Evolutionary conservation across 73 alveolate species (phyloP), one percentile per base, ranked within the genome.

Genomic region (Tetrahymena borealis): DNA sequence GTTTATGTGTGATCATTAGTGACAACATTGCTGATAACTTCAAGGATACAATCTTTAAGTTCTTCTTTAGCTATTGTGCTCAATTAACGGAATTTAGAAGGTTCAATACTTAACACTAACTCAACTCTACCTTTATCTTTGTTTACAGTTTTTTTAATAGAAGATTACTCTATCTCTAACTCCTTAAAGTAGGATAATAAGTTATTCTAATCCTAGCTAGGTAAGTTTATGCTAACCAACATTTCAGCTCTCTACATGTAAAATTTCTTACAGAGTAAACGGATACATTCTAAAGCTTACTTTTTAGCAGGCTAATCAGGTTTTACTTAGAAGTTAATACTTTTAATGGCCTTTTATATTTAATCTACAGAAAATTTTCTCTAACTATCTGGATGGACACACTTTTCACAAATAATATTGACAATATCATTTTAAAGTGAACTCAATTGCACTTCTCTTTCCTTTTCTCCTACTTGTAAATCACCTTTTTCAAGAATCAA

Each of bases 401-500:
- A 96, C 91, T 95, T 98, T 77, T 96, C 95, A 39, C 96, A 94
- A 32, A 98, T 95, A 15, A 97, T 93, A 40, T 96, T 96, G 18
- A 98, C 99, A 10, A 98, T 94, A 33, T 98, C 99, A 91, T 94
- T 97, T 91, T 96, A 94, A 15, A 95, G 33, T 41, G 94, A 95
- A 12, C 96, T 98, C 28, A 94, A 94, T 28, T 97, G 91, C 40
- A 42, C 95, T 35, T 97, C 97, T 90, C 99, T 94, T 92, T 98
- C 99, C 91, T 94, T 93, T 32, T 97, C 99, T 91, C 96, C 91
- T 4, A 98, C 99, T 90, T 98, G 95, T 31, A 99, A 78, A 90
- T 98, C 99, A 12, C 99, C 99, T 90, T 98, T 98, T 91, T 96
- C 98, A 33, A 99, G 96, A 40, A 99, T 99, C 90, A 95, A 94